Conservation (phyloP, 116 monocot genomes). For the Zostera marina region DNA sequence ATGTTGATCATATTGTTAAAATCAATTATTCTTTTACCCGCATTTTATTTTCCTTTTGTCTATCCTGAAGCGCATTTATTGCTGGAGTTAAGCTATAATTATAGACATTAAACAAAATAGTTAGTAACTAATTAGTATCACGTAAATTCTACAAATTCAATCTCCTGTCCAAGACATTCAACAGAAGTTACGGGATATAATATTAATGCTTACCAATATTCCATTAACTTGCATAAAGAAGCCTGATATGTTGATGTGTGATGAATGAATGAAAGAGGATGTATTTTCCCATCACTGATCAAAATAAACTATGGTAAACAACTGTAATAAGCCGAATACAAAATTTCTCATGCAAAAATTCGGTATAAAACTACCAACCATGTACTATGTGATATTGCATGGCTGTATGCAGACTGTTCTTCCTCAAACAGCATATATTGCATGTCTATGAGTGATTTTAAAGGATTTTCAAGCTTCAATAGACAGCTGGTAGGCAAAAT, state of each 20-base stretch:
- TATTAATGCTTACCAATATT: slow-evolving; percentile 46
- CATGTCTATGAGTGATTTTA: slow-evolving; percentile 52
- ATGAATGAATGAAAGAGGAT: slow-evolving; percentile 83
- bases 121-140: background rate
- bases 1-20: background rate
- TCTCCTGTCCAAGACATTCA: background rate
- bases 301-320: slow-evolving; percentile 4
- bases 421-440: slow-evolving; percentile 78
- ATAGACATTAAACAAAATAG: background rate
- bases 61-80: slow-evolving; percentile 56
- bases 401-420: slow-evolving; percentile 58
- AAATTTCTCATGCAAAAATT: background rate
- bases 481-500: slow-evolving; percentile 48
- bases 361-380: slow-evolving; percentile 16
- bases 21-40: slow-evolving; percentile 30
- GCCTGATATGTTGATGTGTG: slow-evolving; percentile 92
- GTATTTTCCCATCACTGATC: slow-evolving; percentile 67
- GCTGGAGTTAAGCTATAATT: slow-evolving; percentile 69
- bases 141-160: background rate
- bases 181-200: background rate
- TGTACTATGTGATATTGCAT: slow-evolving; percentile 55
- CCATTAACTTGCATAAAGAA: slow-evolving; percentile 97
- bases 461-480: slow-evolving; percentile 42
- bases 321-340: background rate
- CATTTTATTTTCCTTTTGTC: slow-evolving; percentile 64